Base-by-base conservation (phyloP, 2,329 filamentous ascomycete species). In the Colletotrichum magnum region DNA sequence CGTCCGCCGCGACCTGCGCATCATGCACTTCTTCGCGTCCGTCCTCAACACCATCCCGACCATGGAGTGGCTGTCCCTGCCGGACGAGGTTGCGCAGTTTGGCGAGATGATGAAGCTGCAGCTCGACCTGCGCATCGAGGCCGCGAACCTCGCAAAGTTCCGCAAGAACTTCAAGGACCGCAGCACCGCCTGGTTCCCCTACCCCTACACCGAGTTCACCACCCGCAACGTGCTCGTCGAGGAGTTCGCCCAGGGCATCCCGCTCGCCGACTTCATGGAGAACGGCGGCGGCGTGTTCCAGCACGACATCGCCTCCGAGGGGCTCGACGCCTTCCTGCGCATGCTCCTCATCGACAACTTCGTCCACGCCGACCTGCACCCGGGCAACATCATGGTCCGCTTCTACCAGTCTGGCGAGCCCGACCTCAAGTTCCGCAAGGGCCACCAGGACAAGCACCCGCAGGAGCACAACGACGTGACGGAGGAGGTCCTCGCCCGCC, bases 21-120 rank as follows among this genome's bases (percentile, higher is more conserved):
- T 99, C 75, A 99, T 99, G 96, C 87, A 85, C 9, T 94, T 97
- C 82, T 98, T 99, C 76, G 96, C 96, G 16, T 87, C 89, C 0
- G 76, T 93, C 6, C 90, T 99, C 73, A 97, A 98, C 79, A 83
- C 88, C 2, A 92, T 99, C 39, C 96, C 96, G 0, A 97, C 95
- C 0, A 96, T 99, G 77, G 94, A 98, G 80, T 99, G 96, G 96
- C 86, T 99, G 6, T 98, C 95, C 0, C 89, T 99, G 9, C 96
- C 96, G 0, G 95, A 98, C 74, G 96, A 99, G 79, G 96, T 98
- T 3, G 82, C 87, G 15, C 94, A 98, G 76, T 99, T 99, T 77
- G 95, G 95, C 26, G 93, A 97, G 77, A 99, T 99, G 96, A 99
- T 99, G 96, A 92, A 92, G 75, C 85, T 98, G n/a, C 96, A 99